Conservation (phyloP, 805 yeast genomes). For the Candida peoriensis region DNA sequence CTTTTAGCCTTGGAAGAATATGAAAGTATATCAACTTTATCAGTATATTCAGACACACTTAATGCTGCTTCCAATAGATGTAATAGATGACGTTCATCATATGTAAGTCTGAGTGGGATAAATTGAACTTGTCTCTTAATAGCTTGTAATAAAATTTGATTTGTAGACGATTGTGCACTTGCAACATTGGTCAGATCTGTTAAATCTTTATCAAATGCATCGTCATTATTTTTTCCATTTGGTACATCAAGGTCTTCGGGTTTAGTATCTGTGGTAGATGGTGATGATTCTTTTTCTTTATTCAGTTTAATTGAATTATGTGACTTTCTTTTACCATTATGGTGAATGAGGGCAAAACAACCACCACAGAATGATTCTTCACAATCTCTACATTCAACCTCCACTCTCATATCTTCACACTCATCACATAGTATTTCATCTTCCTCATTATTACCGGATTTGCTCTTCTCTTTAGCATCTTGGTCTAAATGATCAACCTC, state of each 20-base stretch:
- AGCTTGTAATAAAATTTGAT: constrained; percentile 10
- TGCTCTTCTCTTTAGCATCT: constrained; percentile 9
- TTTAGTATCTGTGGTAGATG: constrained; percentile 8
- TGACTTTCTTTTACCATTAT: constrained; percentile 55
- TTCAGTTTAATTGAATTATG: constrained; percentile 33
- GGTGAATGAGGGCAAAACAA: constrained; percentile 63
- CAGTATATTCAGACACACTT: constrained; percentile 76
- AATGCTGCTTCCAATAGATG: constrained; percentile 70
- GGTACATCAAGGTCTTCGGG: constrained; percentile 13
- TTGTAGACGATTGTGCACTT: not conserved
- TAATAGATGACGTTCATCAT: constrained; percentile 64
- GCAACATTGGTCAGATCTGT: too few species aligned
- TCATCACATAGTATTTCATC: constrained; percentile 54
- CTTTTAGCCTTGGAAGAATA: constrained; percentile 65
- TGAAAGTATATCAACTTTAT: constrained; percentile 65
- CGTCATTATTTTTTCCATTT: constrained; percentile 20
- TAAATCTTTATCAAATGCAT: constrained; percentile 11
- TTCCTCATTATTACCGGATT: constrained; percentile 23
- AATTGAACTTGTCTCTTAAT: constrained; percentile 43
- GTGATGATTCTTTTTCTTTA: constrained; percentile 10
- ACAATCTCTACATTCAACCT: constrained; percentile 56
- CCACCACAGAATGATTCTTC: constrained; percentile 65
- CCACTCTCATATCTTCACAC: constrained; percentile 69
- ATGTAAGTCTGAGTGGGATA: constrained; percentile 65
- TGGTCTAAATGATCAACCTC: constrained; percentile 15